Base-by-base conservation (phyloP, 345 rosid species). In the Ceriops zippeliana region DNA sequence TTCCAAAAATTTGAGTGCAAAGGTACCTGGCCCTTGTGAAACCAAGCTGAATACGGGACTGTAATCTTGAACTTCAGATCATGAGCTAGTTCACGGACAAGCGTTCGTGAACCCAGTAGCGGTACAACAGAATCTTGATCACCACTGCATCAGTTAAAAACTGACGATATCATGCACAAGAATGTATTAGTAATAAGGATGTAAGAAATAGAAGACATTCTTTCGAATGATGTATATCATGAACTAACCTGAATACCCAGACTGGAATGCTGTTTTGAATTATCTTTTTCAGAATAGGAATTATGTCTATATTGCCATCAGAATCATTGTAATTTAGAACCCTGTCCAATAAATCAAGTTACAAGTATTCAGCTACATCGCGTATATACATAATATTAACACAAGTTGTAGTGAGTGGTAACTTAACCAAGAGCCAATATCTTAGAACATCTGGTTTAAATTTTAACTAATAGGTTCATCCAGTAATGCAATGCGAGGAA, bases 81-180 rank as follows among this genome's bases (percentile, higher is more conserved):
- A 7, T 85, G 71, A 26, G 97, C 97, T 63, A 93, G 88, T 70
- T 93, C 95, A 5, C 86, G 82, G 59, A 93, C 80, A 3, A 86
- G 81, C 2, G 97, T 88, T 38, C 98, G 82, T 1, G 98, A 85
- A n/a, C 98, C 90, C 22, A 88, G 82, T 56, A 93, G 70, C 7
- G 97, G 96, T 61, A 89, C 86, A 10, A 93, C 93, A 21, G 96
- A 88, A 78, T 93, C 97, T 86, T 93, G 87, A 73, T 93, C 96
- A 4, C 97, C 96, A 60, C 96, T 93, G 68, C 71, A 63, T 68
- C 49, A 11, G 16, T 13, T 2, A 42, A 42, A 42, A 11, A 42
- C 3, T 42, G 49, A 42, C 15, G 47, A 42, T 42, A 42, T 42
- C 49, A 15, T 42, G 3, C 49, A 13, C 17, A 42, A 42, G 49